Evolutionary conservation across 2,329 filamentous ascomycete genomes (phyloP).

Genomic region (Fusarium mangiferae): DNA sequence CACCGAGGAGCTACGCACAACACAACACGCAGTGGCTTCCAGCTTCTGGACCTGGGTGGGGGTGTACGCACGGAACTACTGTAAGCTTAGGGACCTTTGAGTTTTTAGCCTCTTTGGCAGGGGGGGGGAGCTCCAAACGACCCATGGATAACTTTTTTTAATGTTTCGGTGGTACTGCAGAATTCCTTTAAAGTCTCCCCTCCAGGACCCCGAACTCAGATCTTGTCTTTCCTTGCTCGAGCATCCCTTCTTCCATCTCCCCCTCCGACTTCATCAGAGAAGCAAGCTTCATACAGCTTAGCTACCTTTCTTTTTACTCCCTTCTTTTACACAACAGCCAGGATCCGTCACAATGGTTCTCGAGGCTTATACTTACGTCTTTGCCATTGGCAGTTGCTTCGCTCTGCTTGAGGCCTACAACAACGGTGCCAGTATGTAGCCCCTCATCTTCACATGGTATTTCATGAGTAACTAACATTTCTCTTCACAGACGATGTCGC

Average conservation of each 20-base stretch:
- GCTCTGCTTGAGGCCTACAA: conserved; percentile 81
- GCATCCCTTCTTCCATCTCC: conserved; percentile 22
- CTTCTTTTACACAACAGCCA: neutral
- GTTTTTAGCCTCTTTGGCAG: conserved; percentile 1
- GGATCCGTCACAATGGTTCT: conserved; percentile 61
- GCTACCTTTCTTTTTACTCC: neutral
- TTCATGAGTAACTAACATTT: conserved; percentile 3
- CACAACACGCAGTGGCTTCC: neutral
- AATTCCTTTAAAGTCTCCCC: conserved; percentile 33
- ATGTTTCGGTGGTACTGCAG: neutral
- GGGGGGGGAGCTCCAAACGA: neutral
- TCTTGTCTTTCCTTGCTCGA: conserved; percentile 11
- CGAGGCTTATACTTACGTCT: conserved; percentile 74
- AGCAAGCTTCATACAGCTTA: conserved; percentile 19
- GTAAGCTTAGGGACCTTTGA: conserved; percentile 6
- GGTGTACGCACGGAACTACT: neutral
- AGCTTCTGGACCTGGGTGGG: conserved; percentile 25
- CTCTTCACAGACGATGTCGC: conserved; percentile 76
- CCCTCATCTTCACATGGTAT: neutral
- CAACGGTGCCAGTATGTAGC: conserved; percentile 77
- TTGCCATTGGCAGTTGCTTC: conserved; percentile 80
- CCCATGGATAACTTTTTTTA: neutral
- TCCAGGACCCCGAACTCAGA: conserved; percentile 13
- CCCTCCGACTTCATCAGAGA: neutral
- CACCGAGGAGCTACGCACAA: conserved; percentile 24